These are phyloP conservation scores for Venturia effusa DNA, from an alignment of 2,329 filamentous ascomycete species.

Conservation along the genomic window DNA sequence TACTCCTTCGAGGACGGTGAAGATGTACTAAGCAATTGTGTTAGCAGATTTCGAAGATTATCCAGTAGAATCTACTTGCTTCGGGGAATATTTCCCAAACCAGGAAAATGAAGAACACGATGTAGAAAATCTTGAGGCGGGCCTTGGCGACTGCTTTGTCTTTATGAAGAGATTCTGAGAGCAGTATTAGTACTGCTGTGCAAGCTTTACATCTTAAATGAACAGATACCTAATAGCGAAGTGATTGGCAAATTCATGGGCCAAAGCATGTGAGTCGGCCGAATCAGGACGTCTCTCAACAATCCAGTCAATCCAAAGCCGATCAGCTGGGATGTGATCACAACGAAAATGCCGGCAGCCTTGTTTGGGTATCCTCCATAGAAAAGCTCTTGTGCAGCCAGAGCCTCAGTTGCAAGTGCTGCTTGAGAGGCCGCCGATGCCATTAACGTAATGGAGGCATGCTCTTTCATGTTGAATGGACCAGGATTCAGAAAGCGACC, in stretches of 20 bases:
- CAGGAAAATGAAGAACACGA: constrained; percentile 17
- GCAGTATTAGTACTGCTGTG: not conserved
- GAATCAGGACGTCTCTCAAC: constrained; percentile 12
- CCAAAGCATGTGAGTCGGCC: constrained; percentile 14
- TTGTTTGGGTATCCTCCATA: constrained; percentile 10
- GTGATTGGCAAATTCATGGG: constrained; percentile 13
- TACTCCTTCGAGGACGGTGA: constrained; percentile 9
- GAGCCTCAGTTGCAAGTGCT: constrained; percentile 11
- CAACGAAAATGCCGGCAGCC: constrained; percentile 11
- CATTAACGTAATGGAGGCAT: constrained; percentile 18
- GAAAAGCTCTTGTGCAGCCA: constrained; percentile 13
- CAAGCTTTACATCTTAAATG: too few species aligned
- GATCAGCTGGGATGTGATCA: constrained; percentile 13
- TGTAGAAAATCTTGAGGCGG: constrained; percentile 20
- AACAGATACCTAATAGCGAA: constrained; percentile 8
- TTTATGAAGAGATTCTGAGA: constrained; percentile 12
- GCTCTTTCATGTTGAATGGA: constrained; percentile 28
- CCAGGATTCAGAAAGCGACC: constrained; percentile 30
- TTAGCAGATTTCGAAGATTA: not conserved
- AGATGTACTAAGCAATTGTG: not conserved
- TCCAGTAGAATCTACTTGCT: constrained; percentile 1
- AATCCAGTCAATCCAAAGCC: constrained; percentile 14
- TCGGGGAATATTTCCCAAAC: constrained; percentile 14
- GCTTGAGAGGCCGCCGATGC: constrained; percentile 12
- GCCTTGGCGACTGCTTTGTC: constrained; percentile 12